Conservation (phyloP, 768 basidiomycete species). For the Mrakia blollopis region DNA sequence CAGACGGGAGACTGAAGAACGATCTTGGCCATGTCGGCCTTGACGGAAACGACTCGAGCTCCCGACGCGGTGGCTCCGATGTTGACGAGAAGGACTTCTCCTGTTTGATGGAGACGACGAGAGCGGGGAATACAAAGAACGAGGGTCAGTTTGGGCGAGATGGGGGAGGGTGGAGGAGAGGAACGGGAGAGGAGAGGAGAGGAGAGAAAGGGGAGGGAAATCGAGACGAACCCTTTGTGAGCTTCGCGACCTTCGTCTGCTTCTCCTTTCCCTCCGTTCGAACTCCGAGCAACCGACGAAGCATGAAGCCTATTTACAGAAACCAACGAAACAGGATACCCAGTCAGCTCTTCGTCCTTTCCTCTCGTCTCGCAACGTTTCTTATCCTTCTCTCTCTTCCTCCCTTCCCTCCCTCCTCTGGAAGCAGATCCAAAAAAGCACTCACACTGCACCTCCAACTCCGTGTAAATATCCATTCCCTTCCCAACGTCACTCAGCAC, state of each 20-base stretch:
- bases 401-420: neutral
- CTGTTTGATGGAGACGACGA: neutral
- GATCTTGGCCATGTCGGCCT: conserved; percentile 91
- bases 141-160: neutral
- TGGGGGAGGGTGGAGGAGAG: too few species aligned
- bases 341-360: neutral
- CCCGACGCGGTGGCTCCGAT: conserved; percentile 97
- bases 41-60: conserved; percentile 87
- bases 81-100: conserved; percentile 64
- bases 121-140: too few species aligned
- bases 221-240: conserved; percentile 29
- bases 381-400: neutral
- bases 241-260: conserved; percentile 65
- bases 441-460: conserved; percentile 47
- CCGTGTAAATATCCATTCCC: conserved; percentile 83
- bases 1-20: conserved; percentile 91
- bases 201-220: neutral
- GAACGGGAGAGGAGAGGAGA: neutral
- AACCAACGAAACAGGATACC: neutral
- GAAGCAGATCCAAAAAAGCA: neutral
- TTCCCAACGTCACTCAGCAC: conserved; percentile 92
- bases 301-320: conserved; percentile 65
- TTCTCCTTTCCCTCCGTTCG: conserved; percentile 94
- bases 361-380: neutral
- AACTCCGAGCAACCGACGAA: conserved; percentile 92